phyloP scores from a whole-genome alignment of 2,329 filamentous ascomycete genomes.

The Mycosphaerella sp. region DNA sequence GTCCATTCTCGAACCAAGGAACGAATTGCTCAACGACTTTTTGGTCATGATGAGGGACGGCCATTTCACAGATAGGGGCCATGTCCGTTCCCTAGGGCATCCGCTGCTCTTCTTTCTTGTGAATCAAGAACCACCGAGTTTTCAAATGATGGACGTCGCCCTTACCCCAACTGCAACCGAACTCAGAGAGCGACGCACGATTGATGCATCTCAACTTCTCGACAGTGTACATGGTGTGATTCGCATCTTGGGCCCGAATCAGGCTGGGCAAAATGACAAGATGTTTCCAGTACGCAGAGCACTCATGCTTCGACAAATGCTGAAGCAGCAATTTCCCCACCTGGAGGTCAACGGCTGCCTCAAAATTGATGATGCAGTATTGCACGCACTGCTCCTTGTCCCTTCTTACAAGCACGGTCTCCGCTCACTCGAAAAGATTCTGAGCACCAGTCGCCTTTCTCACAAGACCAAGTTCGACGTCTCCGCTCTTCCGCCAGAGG shows the following conservation, averaged over 20 bases:
- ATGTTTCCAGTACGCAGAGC: constrained; percentile 31
- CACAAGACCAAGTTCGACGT: constrained; percentile 32
- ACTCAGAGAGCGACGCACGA: constrained; percentile 15
- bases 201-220: constrained; percentile 28
- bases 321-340: constrained; percentile 30
- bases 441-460: constrained; percentile 32
- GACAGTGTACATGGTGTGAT: constrained; percentile 32
- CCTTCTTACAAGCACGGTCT: constrained; percentile 33
- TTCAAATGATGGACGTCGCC: constrained; percentile 20
- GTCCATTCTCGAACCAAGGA: constrained; percentile 24
- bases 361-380: constrained; percentile 32
- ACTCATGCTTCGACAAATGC: constrained; percentile 31
- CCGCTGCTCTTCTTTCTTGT: constrained; percentile 32
- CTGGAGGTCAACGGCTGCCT: constrained; percentile 28
- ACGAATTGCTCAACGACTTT: constrained; percentile 27
- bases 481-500: constrained; percentile 32
- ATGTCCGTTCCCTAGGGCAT: constrained; percentile 25
- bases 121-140: constrained; percentile 25
- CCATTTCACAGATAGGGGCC: constrained; percentile 28
- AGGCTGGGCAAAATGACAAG: constrained; percentile 25
- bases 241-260: constrained; percentile 29
- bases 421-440: constrained; percentile 32
- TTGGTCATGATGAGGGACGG: constrained; percentile 30
- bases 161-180: constrained; percentile 26
- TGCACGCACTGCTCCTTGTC: constrained; percentile 32